These are phyloP conservation scores for Jaltomata sinuosa DNA, from an alignment of 257 asterid genomes.

Conservation along the genomic window DNA sequence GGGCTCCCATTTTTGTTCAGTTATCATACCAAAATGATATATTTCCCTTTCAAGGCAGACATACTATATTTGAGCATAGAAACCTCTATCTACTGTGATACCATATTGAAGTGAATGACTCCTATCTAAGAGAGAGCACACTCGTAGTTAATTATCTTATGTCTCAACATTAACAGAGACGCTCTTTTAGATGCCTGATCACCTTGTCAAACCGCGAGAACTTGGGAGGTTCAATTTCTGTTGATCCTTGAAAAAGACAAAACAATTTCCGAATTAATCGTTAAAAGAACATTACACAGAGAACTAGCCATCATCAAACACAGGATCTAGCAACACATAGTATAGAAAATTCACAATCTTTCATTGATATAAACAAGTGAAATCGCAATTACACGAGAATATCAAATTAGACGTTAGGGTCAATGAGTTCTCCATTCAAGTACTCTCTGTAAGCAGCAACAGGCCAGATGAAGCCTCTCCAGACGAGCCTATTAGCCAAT, in stretches of 20 bases:
- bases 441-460: constrained; percentile 93
- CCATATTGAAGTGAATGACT: not conserved
- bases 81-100: not conserved
- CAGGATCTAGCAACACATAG: not conserved
- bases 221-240: not conserved
- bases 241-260: not conserved
- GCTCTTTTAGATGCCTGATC: not conserved
- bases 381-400: not conserved
- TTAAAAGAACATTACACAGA: not conserved
- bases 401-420: constrained; percentile 52
- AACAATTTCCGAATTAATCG: not conserved
- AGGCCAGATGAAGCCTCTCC: constrained; percentile 98
- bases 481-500: constrained; percentile 54
- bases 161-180: not conserved
- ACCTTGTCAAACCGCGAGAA: not conserved
- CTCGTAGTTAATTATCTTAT: not conserved
- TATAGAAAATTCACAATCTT: not conserved
- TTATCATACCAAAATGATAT: not conserved
- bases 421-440: constrained; percentile 81
- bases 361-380: not conserved
- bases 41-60: not conserved
- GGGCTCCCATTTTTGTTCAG: not conserved
- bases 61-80: not conserved
- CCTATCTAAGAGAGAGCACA: not conserved
- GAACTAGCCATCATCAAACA: not conserved